Evolutionary conservation across 805 yeast genomes (phyloP), one percentile per base, ranked within the genome.

Genomic region (Lipomyces chichibuensis): DNA sequence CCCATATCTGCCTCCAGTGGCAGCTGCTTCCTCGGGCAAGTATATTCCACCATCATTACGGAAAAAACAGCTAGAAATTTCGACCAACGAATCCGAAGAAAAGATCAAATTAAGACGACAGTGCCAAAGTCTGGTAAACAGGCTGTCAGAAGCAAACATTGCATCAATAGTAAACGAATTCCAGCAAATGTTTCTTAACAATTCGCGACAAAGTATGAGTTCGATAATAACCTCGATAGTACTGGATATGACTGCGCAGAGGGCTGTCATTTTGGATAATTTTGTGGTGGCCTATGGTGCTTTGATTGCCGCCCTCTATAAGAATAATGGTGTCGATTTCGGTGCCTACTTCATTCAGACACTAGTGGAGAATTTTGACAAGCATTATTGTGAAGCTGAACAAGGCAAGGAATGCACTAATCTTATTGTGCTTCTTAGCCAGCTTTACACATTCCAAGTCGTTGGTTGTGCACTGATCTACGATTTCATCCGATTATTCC

Each of bases 21-120:
- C 74, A n/a, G 73, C 70, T 1, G 62, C 70, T 4, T 29, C 66
- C 2, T 63, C 77, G 0, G 80, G 82, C 0, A 82, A 84, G 69
- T 94, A 95, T 75, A 80, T 94, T 17, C 98, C 99, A 0, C 99
- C 98, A 0, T 92, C 97, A 0, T 77, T 90, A 65, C 84, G 98
- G 66, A 83, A 85, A 57, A 83, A 82, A 72, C 68, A 83, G 66
- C 64, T 79, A 25, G 81, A 76, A 52, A 74, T 74, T 2, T 73
- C 72, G 0, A 77, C 74, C 2, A 81, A 79, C 2, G 82, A 81
- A 32, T 79, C 84, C 25, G 86, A 84, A 66, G 86, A 83, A 63
- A 75, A 81, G 7, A 60, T 80, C 2, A 84, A 82, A 49, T 79
- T 93, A 49, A 83, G 84, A 63, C 85, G 87, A 72, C 79, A 86